These are phyloP conservation scores for Penicillium ucsense DNA, from an alignment of 495 filamentous ascomycete species.

Conservation along the genomic window DNA sequence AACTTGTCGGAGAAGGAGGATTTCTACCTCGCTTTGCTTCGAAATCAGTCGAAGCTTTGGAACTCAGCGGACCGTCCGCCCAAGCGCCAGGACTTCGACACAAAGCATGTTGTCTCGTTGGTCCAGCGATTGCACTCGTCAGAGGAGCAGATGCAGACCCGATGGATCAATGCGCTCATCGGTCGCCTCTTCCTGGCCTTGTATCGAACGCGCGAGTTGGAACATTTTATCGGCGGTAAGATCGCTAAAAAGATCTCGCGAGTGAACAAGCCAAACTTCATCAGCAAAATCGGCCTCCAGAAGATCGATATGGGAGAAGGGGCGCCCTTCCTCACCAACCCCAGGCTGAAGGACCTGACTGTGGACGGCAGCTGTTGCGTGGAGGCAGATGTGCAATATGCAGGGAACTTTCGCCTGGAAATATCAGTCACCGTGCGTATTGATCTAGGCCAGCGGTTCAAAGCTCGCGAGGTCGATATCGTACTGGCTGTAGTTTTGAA, in stretches of 20 bases:
- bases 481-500: slow-evolving; percentile 79
- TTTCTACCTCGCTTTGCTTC: slow-evolving; percentile 88
- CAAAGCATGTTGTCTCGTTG: slow-evolving; percentile 73
- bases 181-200: slow-evolving; percentile 79
- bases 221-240: slow-evolving; percentile 69
- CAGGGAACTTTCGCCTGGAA: slow-evolving; percentile 79
- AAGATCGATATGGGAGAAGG: slow-evolving; percentile 79
- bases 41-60: slow-evolving; percentile 64
- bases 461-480: slow-evolving; percentile 78
- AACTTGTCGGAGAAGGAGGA: slow-evolving; percentile 95
- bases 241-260: slow-evolving; percentile 94
- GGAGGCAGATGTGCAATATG: slow-evolving; percentile 80
- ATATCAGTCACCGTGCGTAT: slow-evolving; percentile 84
- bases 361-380: slow-evolving; percentile 81
- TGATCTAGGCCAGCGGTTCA: slow-evolving; percentile 81
- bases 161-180: slow-evolving; percentile 89
- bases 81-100: slow-evolving; percentile 65
- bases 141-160: slow-evolving; percentile 82
- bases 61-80: slow-evolving; percentile 51
- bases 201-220: slow-evolving; percentile 73
- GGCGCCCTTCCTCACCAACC: slow-evolving; percentile 83
- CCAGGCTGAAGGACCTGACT: slow-evolving; percentile 77
- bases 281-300: slow-evolving; percentile 69
- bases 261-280: slow-evolving; percentile 83
- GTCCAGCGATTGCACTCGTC: slow-evolving; percentile 86